Base-by-base conservation (phyloP, 1,284 basidiomycete genomes). In the Ceratobasidium sp. region DNA sequence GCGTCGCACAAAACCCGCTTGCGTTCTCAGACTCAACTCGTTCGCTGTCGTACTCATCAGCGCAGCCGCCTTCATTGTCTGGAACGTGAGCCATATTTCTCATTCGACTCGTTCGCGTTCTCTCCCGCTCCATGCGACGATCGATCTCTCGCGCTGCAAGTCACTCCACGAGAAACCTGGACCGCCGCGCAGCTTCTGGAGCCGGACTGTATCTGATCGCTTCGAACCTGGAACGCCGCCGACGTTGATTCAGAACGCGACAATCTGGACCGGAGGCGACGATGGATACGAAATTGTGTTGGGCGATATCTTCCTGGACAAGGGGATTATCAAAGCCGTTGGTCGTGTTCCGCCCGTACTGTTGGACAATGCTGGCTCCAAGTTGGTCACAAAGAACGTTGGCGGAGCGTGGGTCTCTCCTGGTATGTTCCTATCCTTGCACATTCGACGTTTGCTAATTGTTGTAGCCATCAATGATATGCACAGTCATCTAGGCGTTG, bases 401-500 rank as follows among this genome's bases (percentile, higher is more conserved):
- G 54, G 80, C 34, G 84, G 84, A 4, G 82, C 82, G 22, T 86
- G 84, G 84, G 79, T 85, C 24, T 84, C 84, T 0, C 84, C 84
- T 22, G 84, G 84, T 77, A 76, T 79, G 66, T 75, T 34, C 16
- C 1, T 34, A 13, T 6, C 22, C n/a, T n/a, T n/a, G 34, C 22
- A 46, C 24, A 16, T 22, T 14, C n/a, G n/a, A n/a, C n/a, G n/a
- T n/a, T n/a, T n/a, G n/a, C n/a, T n/a, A n/a, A n/a, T n/a, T 39
- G 7, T 62, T 37, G 22, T 34, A 76, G 76, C 71, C 1, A 86
- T 91, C 65, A 89, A 94, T 48, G 92, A 94, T 79, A 83, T 94
- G 76, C 90, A 96, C 81, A 92, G 92, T 1, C 94, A 95, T 79
- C 81, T 94, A 24, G 94, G 92, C 0, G 83, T 95, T 7, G 81